These are phyloP conservation scores for Aspergillus felis DNA, from an alignment of 2,329 filamentous ascomycete genomes.

Conservation along the genomic window DNA sequence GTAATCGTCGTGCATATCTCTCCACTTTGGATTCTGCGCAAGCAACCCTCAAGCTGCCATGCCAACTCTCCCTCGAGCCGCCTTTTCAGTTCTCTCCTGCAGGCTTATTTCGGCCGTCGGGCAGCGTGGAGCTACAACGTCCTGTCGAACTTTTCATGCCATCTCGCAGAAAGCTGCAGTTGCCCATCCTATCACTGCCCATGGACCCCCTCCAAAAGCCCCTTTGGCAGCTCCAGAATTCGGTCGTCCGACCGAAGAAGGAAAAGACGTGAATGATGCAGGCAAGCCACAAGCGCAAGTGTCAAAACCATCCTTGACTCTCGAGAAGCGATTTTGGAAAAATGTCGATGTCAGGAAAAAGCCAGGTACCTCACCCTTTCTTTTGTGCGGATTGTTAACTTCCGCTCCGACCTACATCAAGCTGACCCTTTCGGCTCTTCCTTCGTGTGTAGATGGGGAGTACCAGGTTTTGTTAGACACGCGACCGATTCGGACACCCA, in stretches of 20 bases:
- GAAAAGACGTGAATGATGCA: conserved; percentile 30
- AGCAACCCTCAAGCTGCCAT: conserved; percentile 11
- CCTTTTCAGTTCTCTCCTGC: conserved; percentile 14
- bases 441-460: conserved; percentile 37
- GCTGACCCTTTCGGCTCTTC: not conserved
- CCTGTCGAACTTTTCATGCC: conserved; percentile 31
- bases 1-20: not conserved
- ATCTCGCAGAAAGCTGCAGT: conserved; percentile 44
- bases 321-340: conserved; percentile 82
- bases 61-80: conserved; percentile 18
- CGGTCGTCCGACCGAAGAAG: conserved; percentile 44
- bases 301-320: conserved; percentile 34
- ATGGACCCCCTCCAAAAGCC: conserved; percentile 57
- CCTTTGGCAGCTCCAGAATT: conserved; percentile 50
- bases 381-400: not conserved
- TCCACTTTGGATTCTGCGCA: not conserved
- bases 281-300: conserved; percentile 24
- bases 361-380: conserved; percentile 49
- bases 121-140: conserved; percentile 13
- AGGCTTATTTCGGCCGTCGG: conserved; percentile 14
- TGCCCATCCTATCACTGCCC: conserved; percentile 55
- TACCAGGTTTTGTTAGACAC: conserved; percentile 70
- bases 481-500: conserved; percentile 71
- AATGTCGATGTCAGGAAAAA: conserved; percentile 68
- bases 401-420: not conserved